These are phyloP conservation scores for Cystofilobasidium capitatum DNA, from an alignment of 768 basidiomycete species.

Conservation along the genomic window DNA sequence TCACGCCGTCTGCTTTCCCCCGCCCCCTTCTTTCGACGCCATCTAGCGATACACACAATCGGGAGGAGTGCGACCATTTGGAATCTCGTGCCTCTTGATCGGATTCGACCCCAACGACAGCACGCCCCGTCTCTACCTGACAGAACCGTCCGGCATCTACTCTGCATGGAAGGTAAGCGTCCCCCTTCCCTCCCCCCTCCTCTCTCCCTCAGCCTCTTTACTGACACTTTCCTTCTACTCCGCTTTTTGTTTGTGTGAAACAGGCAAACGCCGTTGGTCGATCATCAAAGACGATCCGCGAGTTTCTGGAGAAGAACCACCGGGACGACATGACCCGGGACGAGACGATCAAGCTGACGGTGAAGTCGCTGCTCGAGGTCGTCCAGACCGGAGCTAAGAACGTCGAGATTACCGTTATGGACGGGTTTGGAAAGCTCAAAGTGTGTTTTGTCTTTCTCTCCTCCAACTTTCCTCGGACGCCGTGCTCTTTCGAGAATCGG, in stretches of 20 bases:
- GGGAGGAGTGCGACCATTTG: slow-evolving; percentile 95
- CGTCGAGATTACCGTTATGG: slow-evolving; percentile 97
- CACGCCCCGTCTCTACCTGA: slow-evolving; percentile 82
- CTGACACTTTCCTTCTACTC: not conserved
- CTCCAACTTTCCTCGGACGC: not conserved
- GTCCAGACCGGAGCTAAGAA: slow-evolving; percentile 99
- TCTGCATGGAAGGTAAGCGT: slow-evolving; percentile 86
- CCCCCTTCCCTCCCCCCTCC: not conserved
- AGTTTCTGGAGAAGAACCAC: slow-evolving; percentile 97
- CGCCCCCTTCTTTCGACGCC: not conserved
- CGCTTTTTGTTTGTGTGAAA: not conserved
- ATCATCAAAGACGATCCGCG: slow-evolving; percentile 94
- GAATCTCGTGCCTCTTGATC: slow-evolving; percentile 90
- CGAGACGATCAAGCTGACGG: slow-evolving; percentile 84
- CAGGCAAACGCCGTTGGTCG: slow-evolving; percentile 97
- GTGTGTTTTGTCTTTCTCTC: slow-evolving; percentile 45
- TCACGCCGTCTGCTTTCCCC: not conserved
- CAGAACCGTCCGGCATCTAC: slow-evolving; percentile 96
- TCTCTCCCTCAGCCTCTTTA: not conserved
- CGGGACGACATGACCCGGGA: slow-evolving; percentile 79
- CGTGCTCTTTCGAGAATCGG: not conserved
- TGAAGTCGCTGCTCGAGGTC: slow-evolving; percentile 91
- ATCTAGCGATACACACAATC: slow-evolving; percentile 89
- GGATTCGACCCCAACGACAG: slow-evolving; percentile 92
- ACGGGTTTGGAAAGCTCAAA: slow-evolving; percentile 83